Conservation (phyloP, 1,284 basidiomycete genomes). For the Ustilago bromivora region DNA sequence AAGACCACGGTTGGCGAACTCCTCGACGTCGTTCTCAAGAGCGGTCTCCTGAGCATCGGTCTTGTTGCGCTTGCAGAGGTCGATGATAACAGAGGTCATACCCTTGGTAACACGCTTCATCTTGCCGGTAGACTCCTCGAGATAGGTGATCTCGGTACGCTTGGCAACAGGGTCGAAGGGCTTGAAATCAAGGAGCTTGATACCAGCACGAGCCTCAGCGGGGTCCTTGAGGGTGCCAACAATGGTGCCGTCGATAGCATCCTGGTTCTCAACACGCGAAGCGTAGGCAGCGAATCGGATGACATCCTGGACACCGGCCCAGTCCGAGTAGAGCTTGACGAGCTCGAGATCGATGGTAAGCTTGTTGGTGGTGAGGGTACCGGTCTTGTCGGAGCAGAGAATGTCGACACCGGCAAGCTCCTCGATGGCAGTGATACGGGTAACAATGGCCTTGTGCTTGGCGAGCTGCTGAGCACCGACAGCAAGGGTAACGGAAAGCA, state of each 20-base stretch:
- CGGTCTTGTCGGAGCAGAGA: constrained; percentile 97
- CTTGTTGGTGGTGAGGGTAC: constrained; percentile 94
- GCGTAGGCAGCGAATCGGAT: constrained; percentile 93
- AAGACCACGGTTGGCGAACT: constrained; percentile 94
- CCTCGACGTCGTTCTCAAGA: constrained; percentile 93
- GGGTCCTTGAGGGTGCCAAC: constrained; percentile 80
- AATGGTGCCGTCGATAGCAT: constrained; percentile 92
- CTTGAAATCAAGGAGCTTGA: constrained; percentile 97
- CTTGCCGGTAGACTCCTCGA: constrained; percentile 90
- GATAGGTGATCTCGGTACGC: constrained; percentile 98
- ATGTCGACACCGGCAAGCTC: constrained; percentile 92
- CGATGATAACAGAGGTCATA: constrained; percentile 91
- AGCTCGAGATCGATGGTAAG: constrained; percentile 95
- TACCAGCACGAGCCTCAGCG: constrained; percentile 83
- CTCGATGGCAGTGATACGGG: constrained; percentile 94
- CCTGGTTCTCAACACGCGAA: constrained; percentile 98
- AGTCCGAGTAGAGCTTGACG: constrained; percentile 89
- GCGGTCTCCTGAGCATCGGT: constrained; percentile 87
- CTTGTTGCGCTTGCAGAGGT: constrained; percentile 95
- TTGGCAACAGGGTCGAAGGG: constrained; percentile 99
- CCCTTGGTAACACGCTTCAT: constrained; percentile 99
- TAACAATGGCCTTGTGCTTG: constrained; percentile 93
- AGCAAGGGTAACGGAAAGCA: constrained; percentile 95
- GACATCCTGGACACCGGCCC: constrained; percentile 84
- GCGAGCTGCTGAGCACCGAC: constrained; percentile 96